Conservation (phyloP, 202 grass and related monocot genomes). For the Zizania palustris region DNA sequence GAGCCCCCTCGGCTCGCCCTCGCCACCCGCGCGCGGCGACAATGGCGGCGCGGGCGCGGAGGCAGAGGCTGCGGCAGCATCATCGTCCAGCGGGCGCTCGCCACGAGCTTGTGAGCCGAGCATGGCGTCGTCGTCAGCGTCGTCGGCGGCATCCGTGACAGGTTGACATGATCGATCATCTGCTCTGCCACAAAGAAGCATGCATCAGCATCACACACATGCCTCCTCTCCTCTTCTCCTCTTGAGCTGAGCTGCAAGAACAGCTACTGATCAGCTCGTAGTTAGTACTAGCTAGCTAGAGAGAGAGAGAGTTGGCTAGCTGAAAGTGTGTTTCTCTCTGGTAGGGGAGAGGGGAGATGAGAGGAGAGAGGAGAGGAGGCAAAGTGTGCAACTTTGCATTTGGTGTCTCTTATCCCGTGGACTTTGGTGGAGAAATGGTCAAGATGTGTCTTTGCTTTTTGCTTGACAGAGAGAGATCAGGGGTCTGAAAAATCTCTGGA, state of each 20-base stretch:
- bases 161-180: conserved; percentile 75
- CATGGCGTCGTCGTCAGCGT: conserved; percentile 53
- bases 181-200: conserved; percentile 67
- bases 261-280: conserved; percentile 9
- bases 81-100: conserved; percentile 34
- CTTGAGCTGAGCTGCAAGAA: conserved; percentile 23
- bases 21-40: neutral
- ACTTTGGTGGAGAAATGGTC: conserved; percentile 50
- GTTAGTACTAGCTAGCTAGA: conserved; percentile 30
- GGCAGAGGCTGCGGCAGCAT: neutral
- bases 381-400: conserved; percentile 55
- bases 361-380: conserved; percentile 13
- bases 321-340: conserved; percentile 42
- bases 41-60: neutral
- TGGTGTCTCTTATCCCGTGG: conserved; percentile 70
- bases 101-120: conserved; percentile 44
- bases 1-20: conserved; percentile 13
- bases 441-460: conserved; percentile 18
- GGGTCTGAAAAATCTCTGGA: neutral
- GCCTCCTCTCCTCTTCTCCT: neutral
- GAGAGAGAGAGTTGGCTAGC: neutral
- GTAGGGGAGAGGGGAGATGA: neutral
- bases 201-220: conserved; percentile 32
- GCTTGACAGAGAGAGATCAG: conserved; percentile 30
- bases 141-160: conserved; percentile 53